Conservation (phyloP, 176 grass and related monocot genomes). For the Guadua angustifolia region DNA sequence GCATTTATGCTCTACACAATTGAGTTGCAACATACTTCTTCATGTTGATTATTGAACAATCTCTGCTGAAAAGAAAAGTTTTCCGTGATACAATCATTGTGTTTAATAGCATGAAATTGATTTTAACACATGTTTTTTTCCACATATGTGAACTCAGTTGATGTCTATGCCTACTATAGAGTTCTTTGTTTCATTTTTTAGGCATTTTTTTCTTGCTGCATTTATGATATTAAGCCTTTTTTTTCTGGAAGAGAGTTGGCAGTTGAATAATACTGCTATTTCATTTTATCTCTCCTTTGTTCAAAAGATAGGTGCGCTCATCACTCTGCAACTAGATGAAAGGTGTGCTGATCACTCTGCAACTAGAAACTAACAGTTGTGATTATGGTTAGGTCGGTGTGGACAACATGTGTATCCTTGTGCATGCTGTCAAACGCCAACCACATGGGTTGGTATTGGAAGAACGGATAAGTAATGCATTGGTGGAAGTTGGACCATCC, state of each 20-base stretch:
- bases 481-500: constrained; percentile 96
- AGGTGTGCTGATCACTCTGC: constrained; percentile 22
- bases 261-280: constrained; percentile 37
- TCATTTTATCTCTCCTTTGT: constrained; percentile 30
- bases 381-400: constrained; percentile 78
- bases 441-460: constrained; percentile 65
- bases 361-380: constrained; percentile 41
- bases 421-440: constrained; percentile 94
- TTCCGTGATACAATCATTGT: constrained; percentile 13
- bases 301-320: constrained; percentile 19
- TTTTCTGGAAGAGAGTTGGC: background rate
- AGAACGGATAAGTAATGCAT: constrained; percentile 68
- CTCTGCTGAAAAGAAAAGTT: constrained; percentile 18
- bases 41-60: constrained; percentile 33
- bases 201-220: constrained; percentile 32
- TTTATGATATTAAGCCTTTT: background rate
- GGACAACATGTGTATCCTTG: constrained; percentile 99
- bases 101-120: constrained; percentile 12
- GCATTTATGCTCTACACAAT: constrained; percentile 10
- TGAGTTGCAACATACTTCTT: constrained; percentile 36
- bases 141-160: constrained; percentile 27
- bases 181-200: constrained; percentile 17
- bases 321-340: constrained; percentile 36
- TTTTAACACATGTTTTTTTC: background rate
- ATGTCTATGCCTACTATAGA: background rate